Conservation (phyloP, 2,329 filamentous ascomycete genomes). For the Teratosphaeria pseudoeucalypti region DNA sequence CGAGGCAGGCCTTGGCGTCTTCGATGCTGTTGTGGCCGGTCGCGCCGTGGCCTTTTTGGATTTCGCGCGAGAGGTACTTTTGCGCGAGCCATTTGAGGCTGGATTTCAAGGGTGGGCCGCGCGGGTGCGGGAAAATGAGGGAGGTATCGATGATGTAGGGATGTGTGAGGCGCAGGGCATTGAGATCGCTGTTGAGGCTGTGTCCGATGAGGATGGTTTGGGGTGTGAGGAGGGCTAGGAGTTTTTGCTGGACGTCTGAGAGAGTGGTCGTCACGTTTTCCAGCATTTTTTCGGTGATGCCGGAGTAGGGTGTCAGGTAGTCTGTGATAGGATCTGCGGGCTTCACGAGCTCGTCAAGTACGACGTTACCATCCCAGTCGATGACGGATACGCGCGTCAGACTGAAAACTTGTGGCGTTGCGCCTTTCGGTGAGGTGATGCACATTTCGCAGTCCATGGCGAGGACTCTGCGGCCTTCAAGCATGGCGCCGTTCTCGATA, state of each 20-base stretch:
- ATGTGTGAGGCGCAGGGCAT: constrained; percentile 74
- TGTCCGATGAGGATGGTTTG: constrained; percentile 69
- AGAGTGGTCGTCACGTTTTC: constrained; percentile 74
- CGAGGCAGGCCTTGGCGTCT: constrained; percentile 81
- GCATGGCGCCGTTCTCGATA: constrained; percentile 71
- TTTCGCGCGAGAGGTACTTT: constrained; percentile 76
- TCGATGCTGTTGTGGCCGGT: constrained; percentile 85
- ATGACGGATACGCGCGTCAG: constrained; percentile 83
- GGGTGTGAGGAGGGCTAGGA: constrained; percentile 60
- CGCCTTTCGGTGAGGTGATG: constrained; percentile 51
- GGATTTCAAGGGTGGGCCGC: constrained; percentile 80
- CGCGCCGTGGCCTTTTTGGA: constrained; percentile 65
- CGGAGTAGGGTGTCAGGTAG: constrained; percentile 77
- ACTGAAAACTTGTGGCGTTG: constrained; percentile 57
- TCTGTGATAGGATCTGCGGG: constrained; percentile 79
- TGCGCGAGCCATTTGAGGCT: constrained; percentile 81
- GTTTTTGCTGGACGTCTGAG: constrained; percentile 66
- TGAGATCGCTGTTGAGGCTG: constrained; percentile 73
- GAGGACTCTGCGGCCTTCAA: constrained; percentile 66
- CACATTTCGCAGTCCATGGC: constrained; percentile 98
- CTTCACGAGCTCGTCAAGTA: constrained; percentile 87
- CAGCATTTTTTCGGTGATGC: constrained; percentile 81
- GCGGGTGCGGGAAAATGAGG: constrained; percentile 79
- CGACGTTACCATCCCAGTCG: constrained; percentile 69
- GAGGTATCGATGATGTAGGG: constrained; percentile 91